These are phyloP conservation scores for Phyllosticta paracitricarpa DNA, from an alignment of 2,329 filamentous ascomycete genomes.

Conservation along the genomic window DNA sequence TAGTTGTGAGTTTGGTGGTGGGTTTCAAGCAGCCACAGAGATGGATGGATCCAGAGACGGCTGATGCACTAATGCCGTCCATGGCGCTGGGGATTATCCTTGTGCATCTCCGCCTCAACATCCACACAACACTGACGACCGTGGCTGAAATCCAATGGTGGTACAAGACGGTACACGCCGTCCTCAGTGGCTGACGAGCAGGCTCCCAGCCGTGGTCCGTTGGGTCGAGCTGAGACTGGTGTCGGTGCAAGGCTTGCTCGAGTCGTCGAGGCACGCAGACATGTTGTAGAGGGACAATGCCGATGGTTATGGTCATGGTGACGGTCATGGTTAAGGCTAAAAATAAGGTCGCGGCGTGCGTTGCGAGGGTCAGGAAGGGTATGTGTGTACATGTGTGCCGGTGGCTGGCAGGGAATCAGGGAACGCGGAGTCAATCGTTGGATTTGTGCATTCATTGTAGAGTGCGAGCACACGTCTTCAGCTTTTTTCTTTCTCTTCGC, in stretches of 20 bases:
- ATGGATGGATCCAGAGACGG: background rate
- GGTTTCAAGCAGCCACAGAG: background rate
- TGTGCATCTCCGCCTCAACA: background rate
- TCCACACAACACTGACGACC: background rate
- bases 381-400: too few species aligned
- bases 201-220: background rate
- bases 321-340: background rate
- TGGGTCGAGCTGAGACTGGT: background rate
- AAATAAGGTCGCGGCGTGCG: background rate
- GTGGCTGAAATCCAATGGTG: background rate
- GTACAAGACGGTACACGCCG: background rate
- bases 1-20: background rate
- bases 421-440: background rate
- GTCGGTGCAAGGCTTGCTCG: too few species aligned
- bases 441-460: background rate
- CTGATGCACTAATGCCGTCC: background rate
- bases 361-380: background rate
- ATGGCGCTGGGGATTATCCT: background rate
- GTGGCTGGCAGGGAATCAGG: background rate
- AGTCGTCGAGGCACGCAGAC: background rate
- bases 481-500: background rate
- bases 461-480: background rate
- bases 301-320: background rate
- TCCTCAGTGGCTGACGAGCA: background rate
- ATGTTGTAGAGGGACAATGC: background rate